Evolutionary conservation across 768 basidiomycete species (phyloP), one percentile per base, ranked within the genome.

Genomic region (Dictyophora rubrovolvata): DNA sequence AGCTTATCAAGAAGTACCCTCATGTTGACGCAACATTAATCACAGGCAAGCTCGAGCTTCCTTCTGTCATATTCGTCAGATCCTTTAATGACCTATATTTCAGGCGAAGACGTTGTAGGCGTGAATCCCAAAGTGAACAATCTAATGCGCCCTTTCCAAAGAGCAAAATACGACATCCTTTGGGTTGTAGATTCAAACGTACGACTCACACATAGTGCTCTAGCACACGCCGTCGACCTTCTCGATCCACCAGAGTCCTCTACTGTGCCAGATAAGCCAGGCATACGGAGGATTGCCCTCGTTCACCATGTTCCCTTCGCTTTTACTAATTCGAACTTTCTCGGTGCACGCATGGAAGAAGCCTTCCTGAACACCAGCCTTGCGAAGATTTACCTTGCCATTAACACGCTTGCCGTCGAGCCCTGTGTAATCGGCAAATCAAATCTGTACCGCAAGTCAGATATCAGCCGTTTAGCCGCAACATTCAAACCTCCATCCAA

Each of bases 121-220:
- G 84, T 91, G 23, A 99, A 99, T 65, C 96, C 96, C 0, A 98
- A 98, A 77, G 87, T 98, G 66, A 97, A 97, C 75, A 98, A 98
- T 71, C 84, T 99, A 51, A 78, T 93, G 62, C 84, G 84, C 36
- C 80, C 94, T 14, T 97, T 93, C 70, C 77, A 77, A 48, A 74
- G 82, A 67, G 96, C 95, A 0, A 73, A 78, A 56, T 77, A 96
- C 67, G 93, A 98, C 67, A 88, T 98, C 53, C 74, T 98, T 54
- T 99, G 94, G 94, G 87, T 98, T 33, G 78, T 98, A 52, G 96
- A 99, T 70, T 96, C 95, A 17, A 95, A 95, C 63, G 82, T 98
- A 54, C 80, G 83, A 59, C 84, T 86, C 22, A 81, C 82, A 48
- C 77, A 85, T 0, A 85, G 85, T 16, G 87, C 92, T 11, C 81